Evolutionary conservation across 2,329 filamentous ascomycete species (phyloP).

Genomic region (Neofusicoccum ribis): DNA sequence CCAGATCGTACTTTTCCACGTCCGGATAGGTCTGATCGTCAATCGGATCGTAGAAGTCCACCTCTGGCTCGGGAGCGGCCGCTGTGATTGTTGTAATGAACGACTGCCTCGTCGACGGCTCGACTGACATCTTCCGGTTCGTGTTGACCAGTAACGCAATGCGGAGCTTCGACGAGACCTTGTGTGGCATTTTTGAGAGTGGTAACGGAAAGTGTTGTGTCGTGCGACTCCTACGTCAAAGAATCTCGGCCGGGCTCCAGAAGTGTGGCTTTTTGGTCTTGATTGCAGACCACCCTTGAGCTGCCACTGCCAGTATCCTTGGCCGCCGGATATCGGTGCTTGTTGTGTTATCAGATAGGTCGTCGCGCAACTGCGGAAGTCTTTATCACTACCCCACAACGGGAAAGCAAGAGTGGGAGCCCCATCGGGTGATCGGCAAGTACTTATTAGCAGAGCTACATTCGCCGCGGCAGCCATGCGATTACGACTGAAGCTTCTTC

Average conservation of each 20-base stretch:
- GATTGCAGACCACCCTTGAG: not conserved
- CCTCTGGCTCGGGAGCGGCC: not conserved
- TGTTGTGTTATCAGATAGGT: not conserved
- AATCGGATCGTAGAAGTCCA: conserved; percentile 19
- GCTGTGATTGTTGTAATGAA: not conserved
- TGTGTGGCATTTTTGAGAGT: conserved; percentile 1
- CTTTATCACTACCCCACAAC: conserved; percentile 12
- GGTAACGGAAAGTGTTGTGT: not conserved
- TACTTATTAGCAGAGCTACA: not conserved
- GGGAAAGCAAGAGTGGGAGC: conserved; percentile 6
- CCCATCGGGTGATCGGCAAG: not conserved
- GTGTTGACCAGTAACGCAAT: conserved; percentile 16
- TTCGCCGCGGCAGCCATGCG: not conserved
- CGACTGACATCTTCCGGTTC: not conserved
- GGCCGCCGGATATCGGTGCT: not conserved
- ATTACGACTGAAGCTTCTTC: not conserved
- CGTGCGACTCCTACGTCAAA: not conserved
- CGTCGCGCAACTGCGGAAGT: not conserved
- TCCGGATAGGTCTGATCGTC: conserved; percentile 7
- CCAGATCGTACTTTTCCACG: not conserved
- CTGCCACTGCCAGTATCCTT: not conserved
- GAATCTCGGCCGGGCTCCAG: not conserved
- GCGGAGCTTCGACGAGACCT: not conserved
- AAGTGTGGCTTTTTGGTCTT: not conserved
- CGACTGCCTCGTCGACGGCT: conserved; percentile 1